Conservation (phyloP, 768 basidiomycete species). For the Rhizopogon roseolus region DNA sequence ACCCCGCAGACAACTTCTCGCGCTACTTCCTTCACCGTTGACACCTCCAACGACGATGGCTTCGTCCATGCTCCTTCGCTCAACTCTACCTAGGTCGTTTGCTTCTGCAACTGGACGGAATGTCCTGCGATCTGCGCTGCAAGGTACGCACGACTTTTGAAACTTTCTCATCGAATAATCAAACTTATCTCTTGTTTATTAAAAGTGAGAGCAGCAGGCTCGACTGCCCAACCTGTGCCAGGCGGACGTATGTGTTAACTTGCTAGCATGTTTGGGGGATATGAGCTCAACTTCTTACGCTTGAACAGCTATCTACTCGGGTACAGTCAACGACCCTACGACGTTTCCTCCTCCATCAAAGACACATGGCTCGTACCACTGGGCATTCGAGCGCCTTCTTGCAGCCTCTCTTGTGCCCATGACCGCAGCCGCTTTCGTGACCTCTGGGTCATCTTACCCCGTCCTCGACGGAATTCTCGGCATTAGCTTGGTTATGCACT, state of each 20-base stretch:
- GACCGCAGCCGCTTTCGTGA: slow-evolving; percentile 81
- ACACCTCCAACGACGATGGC: slow-evolving; percentile 37
- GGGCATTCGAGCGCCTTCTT: slow-evolving; percentile 90
- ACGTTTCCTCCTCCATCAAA: slow-evolving; percentile 79
- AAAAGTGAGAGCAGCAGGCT: slow-evolving; percentile 36
- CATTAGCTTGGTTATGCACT: slow-evolving; percentile 86
- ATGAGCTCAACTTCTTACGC: not conserved
- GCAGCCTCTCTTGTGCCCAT: slow-evolving; percentile 86
- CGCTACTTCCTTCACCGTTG: slow-evolving; percentile 11
- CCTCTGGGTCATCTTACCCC: slow-evolving; percentile 71
- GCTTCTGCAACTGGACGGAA: slow-evolving; percentile 33
- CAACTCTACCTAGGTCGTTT: slow-evolving; percentile 41
- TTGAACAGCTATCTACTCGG: slow-evolving; percentile 71
- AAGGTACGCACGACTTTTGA: slow-evolving; percentile 29
- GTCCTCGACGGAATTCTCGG: slow-evolving; percentile 88
- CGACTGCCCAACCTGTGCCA: slow-evolving; percentile 47
- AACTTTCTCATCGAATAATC: not conserved
- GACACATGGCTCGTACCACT: slow-evolving; percentile 85
- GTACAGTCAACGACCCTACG: slow-evolving; percentile 94
- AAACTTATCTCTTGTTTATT: slow-evolving; percentile 5
- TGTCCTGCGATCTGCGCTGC: slow-evolving; percentile 33
- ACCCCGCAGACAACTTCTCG: slow-evolving; percentile 20
- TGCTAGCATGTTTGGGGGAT: no score
- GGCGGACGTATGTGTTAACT: slow-evolving; percentile 24
- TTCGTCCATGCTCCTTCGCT: slow-evolving; percentile 43